Evolutionary conservation across 2,329 filamentous ascomycete species (phyloP).

Genomic region (Cytospora schulzeri): DNA sequence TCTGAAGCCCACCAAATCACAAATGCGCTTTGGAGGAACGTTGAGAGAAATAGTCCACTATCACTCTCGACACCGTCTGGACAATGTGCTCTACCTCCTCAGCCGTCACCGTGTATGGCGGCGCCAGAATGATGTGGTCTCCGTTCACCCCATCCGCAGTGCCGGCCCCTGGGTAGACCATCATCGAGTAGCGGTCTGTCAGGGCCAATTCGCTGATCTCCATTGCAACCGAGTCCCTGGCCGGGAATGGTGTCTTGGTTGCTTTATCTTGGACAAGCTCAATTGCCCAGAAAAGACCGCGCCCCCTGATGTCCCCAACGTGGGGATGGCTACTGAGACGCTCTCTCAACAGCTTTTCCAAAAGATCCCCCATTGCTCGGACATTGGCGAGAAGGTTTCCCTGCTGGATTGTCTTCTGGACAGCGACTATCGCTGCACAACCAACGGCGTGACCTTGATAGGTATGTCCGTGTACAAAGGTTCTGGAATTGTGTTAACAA

Average conservation of each 20-base stretch:
- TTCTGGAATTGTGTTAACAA: conserved; percentile 34
- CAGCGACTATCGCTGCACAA: conserved; percentile 44
- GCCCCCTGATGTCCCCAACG: conserved; percentile 46
- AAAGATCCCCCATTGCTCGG: conserved; percentile 35
- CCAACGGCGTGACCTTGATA: conserved; percentile 47
- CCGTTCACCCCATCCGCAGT: conserved; percentile 61
- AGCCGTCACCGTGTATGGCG: conserved; percentile 65
- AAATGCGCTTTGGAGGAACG: too few relatives aligned
- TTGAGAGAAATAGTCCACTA: conserved; percentile 50
- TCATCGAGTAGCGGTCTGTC: conserved; percentile 39
- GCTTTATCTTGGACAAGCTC: conserved; percentile 45
- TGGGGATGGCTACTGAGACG: conserved; percentile 39
- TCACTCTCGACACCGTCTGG: conserved; percentile 50
- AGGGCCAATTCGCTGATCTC: conserved; percentile 39
- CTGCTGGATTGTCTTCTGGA: conserved; percentile 43
- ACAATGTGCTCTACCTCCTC: conserved; percentile 61
- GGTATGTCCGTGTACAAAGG: conserved; percentile 63
- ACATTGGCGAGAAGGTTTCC: conserved; percentile 42
- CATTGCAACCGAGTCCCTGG: conserved; percentile 37
- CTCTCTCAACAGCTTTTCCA: conserved; percentile 36
- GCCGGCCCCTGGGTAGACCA: conserved; percentile 65
- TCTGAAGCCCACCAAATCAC: background rate
- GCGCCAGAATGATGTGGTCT: conserved; percentile 71
- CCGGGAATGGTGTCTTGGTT: conserved; percentile 39
- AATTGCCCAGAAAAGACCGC: conserved; percentile 48